phyloP scores from a whole-genome alignment of 2,329 filamentous ascomycete species.

The Trichoderma sp. region DNA sequence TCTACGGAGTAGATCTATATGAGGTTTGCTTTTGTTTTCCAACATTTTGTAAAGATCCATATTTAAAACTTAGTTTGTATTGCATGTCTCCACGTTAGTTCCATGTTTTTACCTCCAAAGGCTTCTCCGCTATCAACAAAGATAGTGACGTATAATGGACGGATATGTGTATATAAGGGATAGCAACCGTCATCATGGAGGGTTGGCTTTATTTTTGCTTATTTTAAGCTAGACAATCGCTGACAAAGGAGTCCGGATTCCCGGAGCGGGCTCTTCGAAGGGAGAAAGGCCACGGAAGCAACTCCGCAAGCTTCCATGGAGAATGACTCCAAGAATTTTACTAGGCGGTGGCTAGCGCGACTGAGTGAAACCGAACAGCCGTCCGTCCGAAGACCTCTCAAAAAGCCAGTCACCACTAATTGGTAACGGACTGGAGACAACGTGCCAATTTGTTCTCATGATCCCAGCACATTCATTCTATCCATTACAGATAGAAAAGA shows the following conservation, averaged over 20 bases:
- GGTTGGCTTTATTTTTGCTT: no score
- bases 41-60: not conserved
- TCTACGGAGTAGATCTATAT: not conserved
- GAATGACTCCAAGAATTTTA: not conserved
- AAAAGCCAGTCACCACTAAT: not conserved
- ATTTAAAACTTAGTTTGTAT: not conserved
- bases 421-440: not conserved
- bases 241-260: not conserved
- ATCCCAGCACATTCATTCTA: not conserved
- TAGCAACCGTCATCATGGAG: not conserved
- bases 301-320: not conserved
- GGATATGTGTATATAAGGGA: not conserved
- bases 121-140: not conserved
- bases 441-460: not conserved
- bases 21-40: not conserved
- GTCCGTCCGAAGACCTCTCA: not conserved
- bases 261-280: not conserved
- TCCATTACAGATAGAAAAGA: not conserved
- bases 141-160: not conserved
- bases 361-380: not conserved
- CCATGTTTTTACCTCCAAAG: not conserved
- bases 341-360: not conserved
- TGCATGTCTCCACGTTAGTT: not conserved
- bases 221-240: not conserved
- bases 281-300: not conserved